Base-by-base conservation (phyloP, 306 rosid genomes). In the Lathyrus aphaca region DNA sequence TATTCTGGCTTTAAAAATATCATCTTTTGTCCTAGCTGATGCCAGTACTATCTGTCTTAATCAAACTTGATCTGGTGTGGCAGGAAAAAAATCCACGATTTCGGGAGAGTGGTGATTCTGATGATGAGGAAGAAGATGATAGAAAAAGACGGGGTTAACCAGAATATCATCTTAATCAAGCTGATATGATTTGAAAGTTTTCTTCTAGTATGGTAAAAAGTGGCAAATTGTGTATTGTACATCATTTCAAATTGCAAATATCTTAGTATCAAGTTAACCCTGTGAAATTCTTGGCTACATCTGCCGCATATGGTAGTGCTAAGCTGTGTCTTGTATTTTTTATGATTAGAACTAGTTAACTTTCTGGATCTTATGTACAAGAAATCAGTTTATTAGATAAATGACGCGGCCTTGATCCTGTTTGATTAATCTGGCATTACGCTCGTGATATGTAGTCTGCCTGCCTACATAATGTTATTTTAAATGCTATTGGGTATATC, bases 1-100 rank as follows among this genome's bases (percentile, higher is more conserved):
- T 49, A 40, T 78, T 48, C 18, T 48, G n/a, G 21, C 51, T 73
- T 17, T 5, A 29, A 25, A 49, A 23, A 19, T 14, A 15, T 35
- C 3, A 18, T 37, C 45, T 61, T 68, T 23, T 59, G 37, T 21
- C 3, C 10, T 68, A 5, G 49, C 66, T 64, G 45, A 64, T 50
- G 49, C 13, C 6, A 3, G 11, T 62, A 38, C 37, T 2, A 32
- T 55, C 44, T 51, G 35, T 74, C 67, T 64, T 51, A 38, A 64
- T 21, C 64, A 55, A 11, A 15, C 66, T 83, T 54, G 32, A 43
- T 62, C 10, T 74, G 44, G 56, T 78, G 44, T 76, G 55, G 58
- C 86, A 93, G 98, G 97, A 90, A 75, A 93, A 93, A 81, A 93
- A 93, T 81, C 98, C 98, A 40, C 87, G 98, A 63, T 93, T 93